Percentiles rank a stretch among this genome's conserved stretches.
phyloP scores from a whole-genome alignment of 129 eudicot species.

The Flaveria bidentis region DNA sequence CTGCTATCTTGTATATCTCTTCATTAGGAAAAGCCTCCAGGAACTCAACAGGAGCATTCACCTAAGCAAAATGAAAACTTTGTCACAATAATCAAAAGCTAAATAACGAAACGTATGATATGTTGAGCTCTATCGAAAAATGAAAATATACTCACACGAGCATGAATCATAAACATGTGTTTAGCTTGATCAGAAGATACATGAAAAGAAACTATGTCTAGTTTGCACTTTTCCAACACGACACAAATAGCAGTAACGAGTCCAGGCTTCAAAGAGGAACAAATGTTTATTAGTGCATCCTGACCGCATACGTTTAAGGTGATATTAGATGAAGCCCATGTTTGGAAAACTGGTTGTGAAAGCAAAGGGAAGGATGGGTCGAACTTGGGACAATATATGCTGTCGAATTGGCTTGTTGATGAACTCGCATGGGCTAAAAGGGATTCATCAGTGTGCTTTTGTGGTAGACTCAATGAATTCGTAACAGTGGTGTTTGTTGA shows the following conservation, averaged over 20 bases:
- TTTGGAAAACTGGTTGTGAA: constrained; percentile 40
- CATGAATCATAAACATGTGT: constrained; percentile 66
- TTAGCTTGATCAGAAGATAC: constrained; percentile 43
- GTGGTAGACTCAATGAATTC: constrained; percentile 18
- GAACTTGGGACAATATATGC: background rate
- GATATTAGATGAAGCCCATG: constrained; percentile 73
- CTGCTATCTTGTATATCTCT: constrained; percentile 67
- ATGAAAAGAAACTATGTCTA: constrained; percentile 60
- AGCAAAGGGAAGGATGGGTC: background rate
- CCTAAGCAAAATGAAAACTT: constrained; percentile 32
- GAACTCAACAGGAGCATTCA: constrained; percentile 34
- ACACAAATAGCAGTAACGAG: constrained; percentile 50
- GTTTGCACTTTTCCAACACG: constrained; percentile 61
- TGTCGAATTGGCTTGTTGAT: constrained; percentile 11
- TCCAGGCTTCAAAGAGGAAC: constrained; percentile 50
- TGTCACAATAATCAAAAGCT: background rate
- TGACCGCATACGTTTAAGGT: constrained; percentile 55
- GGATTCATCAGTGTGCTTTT: constrained; percentile 45
- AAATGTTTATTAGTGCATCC: constrained; percentile 67
- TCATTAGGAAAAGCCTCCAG: constrained; percentile 40
- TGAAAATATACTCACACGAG: constrained; percentile 49
- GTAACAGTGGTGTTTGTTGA: constrained; percentile 16
- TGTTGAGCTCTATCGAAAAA: background rate
- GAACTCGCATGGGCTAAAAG: constrained; percentile 55
- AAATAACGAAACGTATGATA: background rate